phyloP scores from a whole-genome alignment of 179 eudicot species.

The Drosera spatulata region DNA sequence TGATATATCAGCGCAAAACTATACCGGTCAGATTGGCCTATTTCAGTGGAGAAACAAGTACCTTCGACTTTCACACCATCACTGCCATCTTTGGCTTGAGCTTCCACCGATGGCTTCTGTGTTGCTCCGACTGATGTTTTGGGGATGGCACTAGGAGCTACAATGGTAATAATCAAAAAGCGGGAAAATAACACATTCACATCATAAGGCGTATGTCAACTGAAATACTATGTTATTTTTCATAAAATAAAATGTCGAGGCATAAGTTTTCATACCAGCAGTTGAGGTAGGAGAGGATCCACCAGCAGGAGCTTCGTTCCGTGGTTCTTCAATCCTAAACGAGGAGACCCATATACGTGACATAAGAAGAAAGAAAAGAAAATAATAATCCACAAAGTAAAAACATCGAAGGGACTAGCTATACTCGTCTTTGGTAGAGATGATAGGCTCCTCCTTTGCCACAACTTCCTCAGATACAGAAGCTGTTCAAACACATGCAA shows the following conservation, averaged over 20 bases:
- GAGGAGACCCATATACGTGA: conserved; percentile 11
- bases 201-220: no score
- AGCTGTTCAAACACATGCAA: conserved; percentile 15
- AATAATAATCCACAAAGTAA: neutral
- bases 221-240: no score
- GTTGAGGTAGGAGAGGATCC: conserved; percentile 34
- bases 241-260: neutral
- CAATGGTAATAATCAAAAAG: conserved; percentile 12
- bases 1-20: neutral
- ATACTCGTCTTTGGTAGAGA: conserved; percentile 61
- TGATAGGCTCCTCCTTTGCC: conserved; percentile 46
- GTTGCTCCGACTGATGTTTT: conserved; percentile 19
- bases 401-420: conserved; percentile 5
- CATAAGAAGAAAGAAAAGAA: conserved; percentile 1
- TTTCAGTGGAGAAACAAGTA: conserved; percentile 3
- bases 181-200: no score
- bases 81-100: conserved; percentile 29
- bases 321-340: conserved; percentile 67
- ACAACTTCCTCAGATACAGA: conserved; percentile 39
- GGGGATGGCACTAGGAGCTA: conserved; percentile 31
- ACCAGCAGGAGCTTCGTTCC: conserved; percentile 40
- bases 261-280: conserved; percentile 33
- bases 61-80: conserved; percentile 75
- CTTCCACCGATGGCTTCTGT: conserved; percentile 31
- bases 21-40: neutral